Percentiles rank a stretch among this genome's conserved stretches.
These are phyloP conservation scores for Penicillium psychrosexuale DNA, from an alignment of 2,329 filamentous ascomycete species.

Conservation along the genomic window DNA sequence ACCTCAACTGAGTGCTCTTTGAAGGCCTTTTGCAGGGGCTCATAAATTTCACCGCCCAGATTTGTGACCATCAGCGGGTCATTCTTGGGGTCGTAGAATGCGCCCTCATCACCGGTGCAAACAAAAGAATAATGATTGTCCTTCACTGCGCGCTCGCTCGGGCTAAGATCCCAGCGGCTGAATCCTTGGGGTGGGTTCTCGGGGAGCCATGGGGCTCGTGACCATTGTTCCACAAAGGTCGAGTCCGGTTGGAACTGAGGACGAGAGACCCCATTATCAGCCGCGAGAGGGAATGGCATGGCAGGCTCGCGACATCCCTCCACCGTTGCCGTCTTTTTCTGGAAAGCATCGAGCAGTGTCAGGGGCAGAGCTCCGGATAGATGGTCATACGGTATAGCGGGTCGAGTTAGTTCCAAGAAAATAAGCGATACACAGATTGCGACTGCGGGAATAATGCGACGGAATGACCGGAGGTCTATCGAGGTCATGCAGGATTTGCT, in stretches of 20 bases:
- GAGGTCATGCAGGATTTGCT: slow-evolving; percentile 19
- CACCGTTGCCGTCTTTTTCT: slow-evolving; percentile 18
- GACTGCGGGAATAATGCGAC: slow-evolving; percentile 18
- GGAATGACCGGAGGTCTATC: slow-evolving; percentile 18
- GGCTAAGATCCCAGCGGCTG: slow-evolving; percentile 28
- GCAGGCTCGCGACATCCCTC: slow-evolving; percentile 25
- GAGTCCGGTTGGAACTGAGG: slow-evolving; percentile 11
- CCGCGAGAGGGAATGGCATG: slow-evolving; percentile 25
- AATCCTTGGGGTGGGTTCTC: slow-evolving; percentile 30
- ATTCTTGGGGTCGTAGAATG: slow-evolving; percentile 32
- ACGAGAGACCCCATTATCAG: not conserved
- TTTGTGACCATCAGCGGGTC: slow-evolving; percentile 43
- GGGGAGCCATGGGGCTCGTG: slow-evolving; percentile 34
- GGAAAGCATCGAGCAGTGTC: slow-evolving; percentile 33
- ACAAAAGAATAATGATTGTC: slow-evolving; percentile 18
- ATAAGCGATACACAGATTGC: slow-evolving; percentile 28
- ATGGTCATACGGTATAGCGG: slow-evolving; percentile 37
- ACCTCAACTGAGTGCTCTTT: slow-evolving; percentile 32
- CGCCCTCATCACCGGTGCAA: slow-evolving; percentile 14
- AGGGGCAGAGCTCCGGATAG: slow-evolving; percentile 37
- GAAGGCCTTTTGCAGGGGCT: slow-evolving; percentile 29
- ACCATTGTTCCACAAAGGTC: slow-evolving; percentile 18
- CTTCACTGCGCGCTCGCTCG: slow-evolving; percentile 14
- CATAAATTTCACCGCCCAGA: slow-evolving; percentile 31
- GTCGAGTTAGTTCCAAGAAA: slow-evolving; percentile 29